These are phyloP conservation scores for Acephala macrosclerotiorum DNA, from an alignment of 2,329 filamentous ascomycete species.

Conservation along the genomic window DNA sequence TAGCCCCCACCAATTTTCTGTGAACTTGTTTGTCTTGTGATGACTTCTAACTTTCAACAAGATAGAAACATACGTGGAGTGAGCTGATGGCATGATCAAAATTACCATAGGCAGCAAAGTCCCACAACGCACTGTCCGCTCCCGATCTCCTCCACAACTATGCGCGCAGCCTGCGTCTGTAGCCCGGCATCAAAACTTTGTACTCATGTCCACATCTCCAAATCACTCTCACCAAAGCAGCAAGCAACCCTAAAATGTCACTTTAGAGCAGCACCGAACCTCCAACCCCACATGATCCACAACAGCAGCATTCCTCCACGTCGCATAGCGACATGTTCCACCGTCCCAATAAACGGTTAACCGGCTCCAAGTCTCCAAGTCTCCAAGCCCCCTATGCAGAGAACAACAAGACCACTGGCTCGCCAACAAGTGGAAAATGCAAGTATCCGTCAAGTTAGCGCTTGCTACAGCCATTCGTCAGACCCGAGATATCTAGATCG, in stretches of 20 bases:
- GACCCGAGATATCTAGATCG: not conserved
- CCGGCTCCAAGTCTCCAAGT: not conserved
- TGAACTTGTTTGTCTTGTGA: not conserved
- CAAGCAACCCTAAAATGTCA: not conserved
- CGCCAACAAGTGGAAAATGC: constrained; percentile 1
- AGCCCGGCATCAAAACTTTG: not conserved
- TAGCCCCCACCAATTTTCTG: not conserved
- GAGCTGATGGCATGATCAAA: constrained; percentile 7
- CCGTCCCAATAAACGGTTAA: not conserved
- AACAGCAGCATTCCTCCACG: constrained; percentile 1
- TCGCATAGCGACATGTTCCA: not conserved
- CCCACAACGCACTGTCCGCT: constrained; percentile 2
- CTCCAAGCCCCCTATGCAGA: not conserved
- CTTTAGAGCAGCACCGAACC: not conserved
- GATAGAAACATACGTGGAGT: not conserved
- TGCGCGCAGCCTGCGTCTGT: not conserved
- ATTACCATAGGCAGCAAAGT: not conserved
- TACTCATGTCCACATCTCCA: not conserved
- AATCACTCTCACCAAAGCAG: not conserved
- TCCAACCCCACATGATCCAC: not conserved
- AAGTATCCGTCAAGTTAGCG: not conserved
- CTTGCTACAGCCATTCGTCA: not conserved
- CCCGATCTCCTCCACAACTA: not conserved
- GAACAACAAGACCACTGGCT: not conserved
- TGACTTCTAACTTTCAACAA: not conserved